phyloP scores from a whole-genome alignment of 2,329 filamentous ascomycete genomes.

The Xylariaceae sp. region DNA sequence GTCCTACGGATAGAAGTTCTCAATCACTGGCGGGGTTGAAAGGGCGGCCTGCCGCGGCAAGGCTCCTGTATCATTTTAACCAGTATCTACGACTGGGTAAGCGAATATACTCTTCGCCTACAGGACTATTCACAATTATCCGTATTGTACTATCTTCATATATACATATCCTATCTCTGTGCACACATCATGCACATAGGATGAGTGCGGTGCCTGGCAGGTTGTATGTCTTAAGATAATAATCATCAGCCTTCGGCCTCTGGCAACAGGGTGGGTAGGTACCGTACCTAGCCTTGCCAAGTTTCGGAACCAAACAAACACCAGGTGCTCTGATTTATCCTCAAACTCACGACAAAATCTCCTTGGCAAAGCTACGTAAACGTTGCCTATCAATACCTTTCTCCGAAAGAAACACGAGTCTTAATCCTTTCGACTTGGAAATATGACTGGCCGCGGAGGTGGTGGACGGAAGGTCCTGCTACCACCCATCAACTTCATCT shows the following conservation, averaged over 20 bases:
- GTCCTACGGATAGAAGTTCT: no score
- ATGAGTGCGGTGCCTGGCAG: no score
- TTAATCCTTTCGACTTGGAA: constrained; percentile 13
- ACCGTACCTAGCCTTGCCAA: constrained; percentile 16
- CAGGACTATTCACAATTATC: no score
- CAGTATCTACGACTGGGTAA: neutral
- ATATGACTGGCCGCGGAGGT: constrained; percentile 56
- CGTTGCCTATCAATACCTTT: neutral
- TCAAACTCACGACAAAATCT: neutral
- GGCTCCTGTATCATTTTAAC: neutral
- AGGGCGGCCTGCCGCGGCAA: constrained; percentile 8
- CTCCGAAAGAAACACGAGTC: neutral
- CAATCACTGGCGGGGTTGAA: neutral
- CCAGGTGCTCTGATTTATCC: neutral
- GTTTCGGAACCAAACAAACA: constrained; percentile 3
- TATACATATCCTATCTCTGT: no score
- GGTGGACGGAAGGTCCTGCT: constrained; percentile 56
- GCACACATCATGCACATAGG: no score
- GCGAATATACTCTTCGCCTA: neutral
- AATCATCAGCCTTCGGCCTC: neutral
- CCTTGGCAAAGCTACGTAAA: neutral
- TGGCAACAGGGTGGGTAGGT: neutral
- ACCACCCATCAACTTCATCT: constrained; percentile 74
- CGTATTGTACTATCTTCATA: no score
- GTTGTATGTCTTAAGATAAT: no score